These are phyloP conservation scores for Candida maesae DNA, from an alignment of 805 yeast species.

Conservation along the genomic window DNA sequence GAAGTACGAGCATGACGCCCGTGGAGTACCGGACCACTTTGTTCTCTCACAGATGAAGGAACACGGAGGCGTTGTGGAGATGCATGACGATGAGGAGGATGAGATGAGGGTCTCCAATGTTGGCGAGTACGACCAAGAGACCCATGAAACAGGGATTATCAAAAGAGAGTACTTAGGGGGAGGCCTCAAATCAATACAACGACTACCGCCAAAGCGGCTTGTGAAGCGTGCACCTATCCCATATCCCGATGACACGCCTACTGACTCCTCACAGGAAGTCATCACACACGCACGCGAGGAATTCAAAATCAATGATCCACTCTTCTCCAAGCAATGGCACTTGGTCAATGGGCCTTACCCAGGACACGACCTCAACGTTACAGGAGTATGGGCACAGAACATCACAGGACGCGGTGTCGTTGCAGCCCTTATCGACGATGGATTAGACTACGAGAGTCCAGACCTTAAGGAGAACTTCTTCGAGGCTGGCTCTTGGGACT, in stretches of 20 bases:
- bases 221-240: slow-evolving; percentile 57
- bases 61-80: slow-evolving; percentile 11
- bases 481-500: slow-evolving; percentile 89
- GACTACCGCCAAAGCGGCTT: slow-evolving; percentile 51
- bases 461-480: slow-evolving; percentile 72
- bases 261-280: slow-evolving; percentile 50
- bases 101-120: neutral
- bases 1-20: slow-evolving; percentile 60
- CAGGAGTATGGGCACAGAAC: slow-evolving; percentile 79
- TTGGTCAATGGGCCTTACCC: slow-evolving; percentile 67
- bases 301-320: slow-evolving; percentile 75
- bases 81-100: slow-evolving; percentile 14
- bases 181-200: slow-evolving; percentile 47
- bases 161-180: slow-evolving; percentile 16
- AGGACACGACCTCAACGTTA: slow-evolving; percentile 83
- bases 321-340: slow-evolving; percentile 89
- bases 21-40: slow-evolving; percentile 58
- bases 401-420: slow-evolving; percentile 80
- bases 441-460: slow-evolving; percentile 74
- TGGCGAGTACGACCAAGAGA: neutral
- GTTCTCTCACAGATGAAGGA: slow-evolving; percentile 56
- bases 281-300: slow-evolving; percentile 44
- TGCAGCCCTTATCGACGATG: slow-evolving; percentile 92
- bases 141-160: slow-evolving; percentile 5
- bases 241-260: slow-evolving; percentile 21